Conservation (phyloP, 805 yeast genomes). For the Pichia cephalocereana region DNA sequence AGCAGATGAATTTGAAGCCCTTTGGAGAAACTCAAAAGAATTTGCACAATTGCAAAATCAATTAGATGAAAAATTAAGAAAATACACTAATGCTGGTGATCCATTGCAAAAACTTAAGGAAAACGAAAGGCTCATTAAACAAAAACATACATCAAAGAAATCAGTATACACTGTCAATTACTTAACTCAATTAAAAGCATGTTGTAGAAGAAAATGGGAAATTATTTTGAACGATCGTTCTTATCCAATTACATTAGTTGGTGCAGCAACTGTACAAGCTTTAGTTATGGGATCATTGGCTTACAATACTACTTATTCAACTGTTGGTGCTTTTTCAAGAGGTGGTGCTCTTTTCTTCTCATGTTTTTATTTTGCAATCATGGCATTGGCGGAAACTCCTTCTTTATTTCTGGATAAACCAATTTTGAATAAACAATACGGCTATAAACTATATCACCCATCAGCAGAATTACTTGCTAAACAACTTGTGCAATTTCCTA, state of each 20-base stretch:
- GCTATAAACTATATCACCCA: slow-evolving; percentile 53
- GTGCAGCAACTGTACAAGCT: slow-evolving; percentile 48
- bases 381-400: slow-evolving; percentile 55
- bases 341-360: slow-evolving; percentile 58
- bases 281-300: slow-evolving; percentile 53
- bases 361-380: slow-evolving; percentile 48
- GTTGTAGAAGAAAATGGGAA: slow-evolving; percentile 44
- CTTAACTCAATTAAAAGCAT: slow-evolving; percentile 40
- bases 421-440: slow-evolving; percentile 54
- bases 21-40: slow-evolving; percentile 51
- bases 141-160: slow-evolving; percentile 31
- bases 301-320: slow-evolving; percentile 39
- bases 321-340: slow-evolving; percentile 51
- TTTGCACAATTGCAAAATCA: slow-evolving; percentile 28
- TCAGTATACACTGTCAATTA: slow-evolving; percentile 33
- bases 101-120: slow-evolving; percentile 24
- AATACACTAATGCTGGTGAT: slow-evolving; percentile 22
- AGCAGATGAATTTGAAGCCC: slow-evolving; percentile 48
- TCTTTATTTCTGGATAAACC: slow-evolving; percentile 52
- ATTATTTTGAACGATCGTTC: slow-evolving; percentile 49
- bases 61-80: slow-evolving; percentile 28
- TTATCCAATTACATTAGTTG: slow-evolving; percentile 38
- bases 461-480: slow-evolving; percentile 56
- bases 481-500: slow-evolving; percentile 48
- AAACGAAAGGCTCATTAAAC: slow-evolving; percentile 26